Evolutionary conservation across 116 monocot genomes (phyloP).

Genomic region (Papilionanthe hybrid): DNA sequence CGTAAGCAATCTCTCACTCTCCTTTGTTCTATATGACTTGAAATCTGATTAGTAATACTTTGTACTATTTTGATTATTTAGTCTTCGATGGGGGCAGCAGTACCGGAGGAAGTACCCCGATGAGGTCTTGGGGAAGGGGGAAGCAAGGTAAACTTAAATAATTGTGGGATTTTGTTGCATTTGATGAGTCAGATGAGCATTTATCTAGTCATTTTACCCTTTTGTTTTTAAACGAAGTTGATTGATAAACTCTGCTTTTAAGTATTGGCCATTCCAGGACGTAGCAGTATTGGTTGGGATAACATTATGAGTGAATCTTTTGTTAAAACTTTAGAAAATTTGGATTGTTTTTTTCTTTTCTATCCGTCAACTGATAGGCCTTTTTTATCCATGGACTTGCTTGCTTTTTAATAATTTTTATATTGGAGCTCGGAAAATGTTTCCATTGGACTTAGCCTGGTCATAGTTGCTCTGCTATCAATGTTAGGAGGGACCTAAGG

Average conservation of each 20-base stretch:
- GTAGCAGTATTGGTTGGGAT: not conserved
- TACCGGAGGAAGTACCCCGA: slow-evolving; percentile 66
- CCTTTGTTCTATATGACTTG: not conserved
- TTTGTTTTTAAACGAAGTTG: not conserved
- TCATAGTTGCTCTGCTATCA: not conserved
- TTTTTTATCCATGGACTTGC: not conserved
- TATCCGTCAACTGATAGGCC: not conserved
- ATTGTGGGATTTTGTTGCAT: not conserved
- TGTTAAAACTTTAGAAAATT: not conserved
- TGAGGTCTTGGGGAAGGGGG: slow-evolving; percentile 44
- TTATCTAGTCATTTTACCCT: not conserved
- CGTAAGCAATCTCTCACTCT: slow-evolving; percentile 31
- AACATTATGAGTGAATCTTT: not conserved
- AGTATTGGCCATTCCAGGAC: not conserved
- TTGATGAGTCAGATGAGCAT: not conserved
- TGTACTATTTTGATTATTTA: slow-evolving; percentile 11
- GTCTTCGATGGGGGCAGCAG: slow-evolving; percentile 74
- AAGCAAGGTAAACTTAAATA: slow-evolving; percentile 42
- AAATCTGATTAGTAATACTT: not conserved
- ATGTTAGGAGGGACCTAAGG: too few species aligned
- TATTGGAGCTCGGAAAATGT: not conserved
- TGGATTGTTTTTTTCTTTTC: not conserved
- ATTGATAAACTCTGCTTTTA: not conserved
- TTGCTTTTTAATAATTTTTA: not conserved
- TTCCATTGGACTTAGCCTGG: not conserved